Base-by-base conservation (phyloP, 176 grass and related monocot genomes). In the Carex cristatella region DNA sequence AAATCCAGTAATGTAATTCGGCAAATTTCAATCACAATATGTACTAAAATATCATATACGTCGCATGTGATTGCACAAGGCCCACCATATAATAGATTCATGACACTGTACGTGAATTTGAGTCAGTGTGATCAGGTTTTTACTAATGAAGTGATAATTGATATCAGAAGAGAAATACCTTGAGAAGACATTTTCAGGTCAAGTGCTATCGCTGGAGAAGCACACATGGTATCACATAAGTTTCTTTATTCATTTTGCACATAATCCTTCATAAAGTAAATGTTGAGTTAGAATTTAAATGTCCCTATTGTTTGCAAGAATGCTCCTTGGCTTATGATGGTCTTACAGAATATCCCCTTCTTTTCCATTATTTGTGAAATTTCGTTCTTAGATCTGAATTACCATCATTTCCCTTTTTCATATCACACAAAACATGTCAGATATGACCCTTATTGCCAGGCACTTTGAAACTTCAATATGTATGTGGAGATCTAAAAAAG, bases 221-320 rank as follows among this genome's bases (percentile, higher is more conserved):
- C 87, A 84, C 94, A 97, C 79, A 97, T 94, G 68, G 92, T 92
- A 53, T 92, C 94, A 87, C 92, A 97, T 16, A 84, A 86, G 85
- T 88, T 92, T 82, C 80, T 84, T 15, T 78, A 85, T 69, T 88
- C 84, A 31, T 49, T 49, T 49, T 49, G 8, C 46, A 49, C 46
- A 1, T 10, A 49, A 49, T 49, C 46, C 1, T 49, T 49, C 46
- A 49, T 49, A 49, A 49, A 49, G 7, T 49, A 49, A 49, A 49
- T 49, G 46, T 9, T 49, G 46, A 49, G 46, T 49, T 49, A 49
- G 46, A 49, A 49, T 49, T 49, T 49, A 49, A 9, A 49, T 49
- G 46, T 49, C 46, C 1, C 1, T 49, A 49, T 1, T 49, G 10
- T 49, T 9, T 49, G 9, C 48, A 48, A 48, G 1, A 48, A 48